Evolutionary conservation across 2,329 filamentous ascomycete genomes (phyloP).

Genomic region (Botrytis medusae): DNA sequence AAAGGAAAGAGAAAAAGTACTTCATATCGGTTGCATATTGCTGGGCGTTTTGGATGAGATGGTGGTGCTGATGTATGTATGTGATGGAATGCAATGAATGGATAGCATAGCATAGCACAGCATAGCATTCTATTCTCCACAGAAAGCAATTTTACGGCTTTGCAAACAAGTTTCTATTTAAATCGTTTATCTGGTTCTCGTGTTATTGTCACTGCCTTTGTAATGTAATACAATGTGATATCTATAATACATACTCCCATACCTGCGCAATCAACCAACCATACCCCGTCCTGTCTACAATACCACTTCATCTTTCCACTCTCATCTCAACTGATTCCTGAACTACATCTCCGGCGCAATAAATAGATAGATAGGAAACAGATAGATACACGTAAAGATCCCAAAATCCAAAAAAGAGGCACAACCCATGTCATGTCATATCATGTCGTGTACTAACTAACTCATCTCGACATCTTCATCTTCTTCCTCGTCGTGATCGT

Average conservation of each 20-base stretch:
- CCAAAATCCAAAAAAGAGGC: background rate
- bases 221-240: background rate
- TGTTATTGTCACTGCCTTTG: background rate
- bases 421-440: background rate
- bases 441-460: slow-evolving; percentile 22
- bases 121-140: background rate
- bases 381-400: background rate
- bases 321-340: background rate
- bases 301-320: background rate
- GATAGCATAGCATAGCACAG: background rate
- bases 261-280: background rate
- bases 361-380: background rate
- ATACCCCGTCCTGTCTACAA: background rate
- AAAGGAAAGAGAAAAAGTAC: background rate
- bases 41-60: slow-evolving; percentile 21
- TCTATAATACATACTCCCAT: background rate
- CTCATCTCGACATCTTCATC: slow-evolving; percentile 38
- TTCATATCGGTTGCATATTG: slow-evolving; percentile 21
- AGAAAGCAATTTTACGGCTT: background rate
- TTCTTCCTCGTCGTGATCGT: background rate
- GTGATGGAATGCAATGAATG: background rate
- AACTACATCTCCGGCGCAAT: background rate
- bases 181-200: background rate
- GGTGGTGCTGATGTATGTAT: slow-evolving; percentile 1
- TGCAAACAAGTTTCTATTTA: background rate